These are phyloP conservation scores for Extremus antarcticus DNA, from an alignment of 495 filamentous ascomycete genomes.

Conservation along the genomic window DNA sequence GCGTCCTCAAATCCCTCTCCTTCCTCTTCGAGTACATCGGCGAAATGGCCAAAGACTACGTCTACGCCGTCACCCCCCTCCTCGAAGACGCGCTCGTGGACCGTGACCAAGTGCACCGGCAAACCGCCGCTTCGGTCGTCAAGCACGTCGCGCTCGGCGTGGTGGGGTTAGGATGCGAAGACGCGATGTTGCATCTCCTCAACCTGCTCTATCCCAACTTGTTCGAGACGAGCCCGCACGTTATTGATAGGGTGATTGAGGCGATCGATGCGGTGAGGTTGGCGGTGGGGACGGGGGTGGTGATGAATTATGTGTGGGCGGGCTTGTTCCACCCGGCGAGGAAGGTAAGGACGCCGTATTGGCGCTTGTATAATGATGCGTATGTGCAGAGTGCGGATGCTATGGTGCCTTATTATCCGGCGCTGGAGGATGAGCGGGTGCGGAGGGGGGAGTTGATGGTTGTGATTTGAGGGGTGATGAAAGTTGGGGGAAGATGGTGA, in stretches of 20 bases:
- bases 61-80: constrained; percentile 94
- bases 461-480: constrained; percentile 12
- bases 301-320: constrained; percentile 97
- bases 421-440: constrained; percentile 12
- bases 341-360: constrained; percentile 87
- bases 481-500: too few species aligned
- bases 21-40: constrained; percentile 99
- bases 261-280: constrained; percentile 94
- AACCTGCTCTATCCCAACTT: constrained; percentile 94
- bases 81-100: constrained; percentile 97
- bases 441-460: constrained; percentile 15
- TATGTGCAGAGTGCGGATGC: constrained; percentile 89
- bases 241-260: constrained; percentile 95
- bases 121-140: constrained; percentile 90
- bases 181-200: constrained; percentile 95
- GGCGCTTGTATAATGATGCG: constrained; percentile 92
- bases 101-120: constrained; percentile 94
- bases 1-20: constrained; percentile 90
- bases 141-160: constrained; percentile 96
- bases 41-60: constrained; percentile 99
- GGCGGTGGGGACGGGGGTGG: constrained; percentile 79
- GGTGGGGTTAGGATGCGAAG: constrained; percentile 94
- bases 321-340: constrained; percentile 93
- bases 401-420: constrained; percentile 90
- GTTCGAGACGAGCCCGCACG: constrained; percentile 96